Evolutionary conservation across 1,284 basidiomycete genomes (phyloP), one percentile per base, ranked within the genome.

Genomic region (Puccinia coronata): DNA sequence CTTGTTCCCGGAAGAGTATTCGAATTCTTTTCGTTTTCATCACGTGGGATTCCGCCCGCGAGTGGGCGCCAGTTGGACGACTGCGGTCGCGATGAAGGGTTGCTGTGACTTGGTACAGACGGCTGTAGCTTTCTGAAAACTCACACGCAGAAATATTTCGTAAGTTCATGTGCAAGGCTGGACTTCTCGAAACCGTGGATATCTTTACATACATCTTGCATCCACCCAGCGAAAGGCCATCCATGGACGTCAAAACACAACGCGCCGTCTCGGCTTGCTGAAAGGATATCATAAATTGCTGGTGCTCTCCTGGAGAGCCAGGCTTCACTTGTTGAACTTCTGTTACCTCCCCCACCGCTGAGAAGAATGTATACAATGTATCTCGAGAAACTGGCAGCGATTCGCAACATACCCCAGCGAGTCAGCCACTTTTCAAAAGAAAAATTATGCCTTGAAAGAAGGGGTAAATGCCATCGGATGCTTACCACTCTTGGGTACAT

Each of bases 201-300:
- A n/a, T 20, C 49, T 20, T 36, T 20, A 49, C 67, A 34, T 8
- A 71, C 69, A 53, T 53, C 16, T 71, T 71, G 69, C 51, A 51
- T 31, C 69, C 69, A n/a, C 51, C 51, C 43, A 71, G 47, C 69
- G 69, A 71, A 11, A 71, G 69, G n/a, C 34, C 69, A 53, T 71
- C 47, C 47, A 71, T 71, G 9, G 43, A 49, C 18, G 41, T 70
- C 43, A 70, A 70, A 18, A 28, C 67, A 70, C 49, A 34, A 20
- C 49, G 41, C 39, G 67, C 67, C 1, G 28, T 49, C 34, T 71
- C 69, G n/a, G 69, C 69, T 53, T 34, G 47, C 23, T 71, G 69
- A 9, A 53, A 70, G 20, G 67, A 70, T 28, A 51, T 51, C 67
- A 70, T 70, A 49, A 70, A 70, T 28, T 70, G 67, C 67, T 70